phyloP scores from a whole-genome alignment of 2,329 filamentous ascomycete species.

The Cercospora brassicicola region DNA sequence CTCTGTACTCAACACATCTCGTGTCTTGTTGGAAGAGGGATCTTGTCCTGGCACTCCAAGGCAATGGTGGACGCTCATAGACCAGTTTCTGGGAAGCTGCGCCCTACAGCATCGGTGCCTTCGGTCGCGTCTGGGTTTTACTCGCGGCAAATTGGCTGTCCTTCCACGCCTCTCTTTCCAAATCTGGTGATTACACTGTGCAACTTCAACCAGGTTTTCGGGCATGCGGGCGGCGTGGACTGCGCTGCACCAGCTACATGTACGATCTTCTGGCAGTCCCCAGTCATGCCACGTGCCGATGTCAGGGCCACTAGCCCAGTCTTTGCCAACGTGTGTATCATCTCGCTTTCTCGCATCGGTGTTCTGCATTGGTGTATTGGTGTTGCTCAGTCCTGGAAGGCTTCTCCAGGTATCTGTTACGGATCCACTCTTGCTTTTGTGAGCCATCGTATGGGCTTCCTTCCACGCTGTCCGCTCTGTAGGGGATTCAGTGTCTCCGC shows the following conservation, averaged over 20 bases:
- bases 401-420: neutral
- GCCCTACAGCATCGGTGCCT: neutral
- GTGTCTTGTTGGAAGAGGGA: neutral
- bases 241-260: neutral
- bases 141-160: neutral
- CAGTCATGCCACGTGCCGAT: neutral
- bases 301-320: neutral
- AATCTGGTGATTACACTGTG: neutral
- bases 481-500: neutral
- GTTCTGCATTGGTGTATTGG: neutral
- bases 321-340: neutral
- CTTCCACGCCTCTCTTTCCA: neutral
- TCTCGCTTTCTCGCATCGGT: neutral
- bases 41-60: neutral
- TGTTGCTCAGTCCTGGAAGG: neutral
- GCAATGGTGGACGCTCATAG: neutral
- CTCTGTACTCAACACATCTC: neutral
- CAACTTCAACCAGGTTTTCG: neutral
- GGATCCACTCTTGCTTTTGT: neutral
- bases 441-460: neutral
- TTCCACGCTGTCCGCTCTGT: neutral
- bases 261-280: neutral
- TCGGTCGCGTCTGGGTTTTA: neutral
- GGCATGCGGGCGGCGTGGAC: neutral
- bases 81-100: neutral